Evolutionary conservation across 2,329 filamentous ascomycete genomes (phyloP), one percentile per base, ranked within the genome.

Genomic region (Cryphonectria parasitica): DNA sequence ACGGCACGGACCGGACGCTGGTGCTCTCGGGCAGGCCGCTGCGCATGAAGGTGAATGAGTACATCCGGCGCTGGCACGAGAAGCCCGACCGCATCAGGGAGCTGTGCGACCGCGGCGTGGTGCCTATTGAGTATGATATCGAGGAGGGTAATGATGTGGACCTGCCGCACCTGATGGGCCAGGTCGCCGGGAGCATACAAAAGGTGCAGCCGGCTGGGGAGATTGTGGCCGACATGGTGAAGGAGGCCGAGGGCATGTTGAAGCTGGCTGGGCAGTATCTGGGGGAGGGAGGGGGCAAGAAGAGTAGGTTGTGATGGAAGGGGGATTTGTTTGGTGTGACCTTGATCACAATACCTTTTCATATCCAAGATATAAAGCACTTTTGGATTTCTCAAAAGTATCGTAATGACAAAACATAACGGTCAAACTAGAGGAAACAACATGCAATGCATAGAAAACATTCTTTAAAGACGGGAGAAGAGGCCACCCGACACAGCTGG

Each of bases 201-300:
- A 89, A 91, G 74, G 88, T 98, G 71, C 90, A 96, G 83, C 94
- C 95, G 0, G 95, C 95, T 0, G 87, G 84, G 63, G 87, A 91
- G 74, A 97, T 98, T 82, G 90, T 98, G n/a, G 87, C 90, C 72
- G 94, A 97, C 75, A 98, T 98, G 94, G 92, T 97, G 13, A 82
- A 83, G 28, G 90, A 95, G 79, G 93, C 93, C 0, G 89, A 90
- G 11, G 85, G 87, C 1, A 88, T 91, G 84, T 78, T 97, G 75
- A 88, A 84, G 79, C 78, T 85, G 39, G 91, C 90, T 4, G 82
- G 85, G 54, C 80, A 81, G 2, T 95, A 92, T 80, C 79, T 95
- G 71, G 78, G 60, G 36, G 77, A 73, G 28, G 77, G 77, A 10
- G 52, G 45, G 13, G 7, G 11, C 1, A 7, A 17, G 15, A 39